Percentiles rank a stretch among this genome's conserved stretches.
Conservation (phyloP, 306 rosid genomes). For the Sechiopsis laciniata region DNA sequence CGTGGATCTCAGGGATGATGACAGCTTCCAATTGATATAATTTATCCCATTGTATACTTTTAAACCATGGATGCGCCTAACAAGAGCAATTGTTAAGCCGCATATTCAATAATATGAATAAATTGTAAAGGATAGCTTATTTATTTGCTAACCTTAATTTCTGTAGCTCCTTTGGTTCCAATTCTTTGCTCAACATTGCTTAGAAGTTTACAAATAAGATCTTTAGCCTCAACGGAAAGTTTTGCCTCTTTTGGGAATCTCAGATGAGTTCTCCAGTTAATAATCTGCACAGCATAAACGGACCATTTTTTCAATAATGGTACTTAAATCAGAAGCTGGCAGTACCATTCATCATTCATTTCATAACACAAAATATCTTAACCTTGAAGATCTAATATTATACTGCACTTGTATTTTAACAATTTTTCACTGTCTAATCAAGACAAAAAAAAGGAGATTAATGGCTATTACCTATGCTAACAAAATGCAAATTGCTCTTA, state of each 20-base stretch:
- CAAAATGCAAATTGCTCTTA: conserved; percentile 25
- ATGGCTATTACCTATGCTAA: neutral
- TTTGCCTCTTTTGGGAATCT: conserved; percentile 75
- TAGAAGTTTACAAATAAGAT: conserved; percentile 68
- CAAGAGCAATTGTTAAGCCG: conserved; percentile 15
- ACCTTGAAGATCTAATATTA: neutral
- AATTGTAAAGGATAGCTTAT: neutral
- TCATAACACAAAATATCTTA: neutral
- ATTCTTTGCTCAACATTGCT: conserved; percentile 83
- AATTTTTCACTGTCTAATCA: conserved; percentile 7
- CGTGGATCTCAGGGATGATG: conserved; percentile 76
- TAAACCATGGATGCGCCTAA: conserved; percentile 88
- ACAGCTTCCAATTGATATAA: conserved; percentile 84
- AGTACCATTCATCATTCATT: neutral
- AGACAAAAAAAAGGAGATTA: neutral
- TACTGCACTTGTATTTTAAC: neutral
- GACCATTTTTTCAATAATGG: conserved; percentile 23
- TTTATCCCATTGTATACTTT: conserved; percentile 64
- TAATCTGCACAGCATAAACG: conserved; percentile 50
- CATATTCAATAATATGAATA: neutral
- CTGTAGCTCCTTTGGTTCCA: conserved; percentile 79
- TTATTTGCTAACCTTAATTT: conserved; percentile 54
- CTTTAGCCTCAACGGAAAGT: conserved; percentile 67
- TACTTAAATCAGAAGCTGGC: neutral
- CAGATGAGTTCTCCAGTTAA: conserved; percentile 73